A percentile compares a stretch with the other conserved stretches of the same genome.
These are phyloP conservation scores for Solanum piurae DNA, from an alignment of 257 asterid species.

Conservation along the genomic window DNA sequence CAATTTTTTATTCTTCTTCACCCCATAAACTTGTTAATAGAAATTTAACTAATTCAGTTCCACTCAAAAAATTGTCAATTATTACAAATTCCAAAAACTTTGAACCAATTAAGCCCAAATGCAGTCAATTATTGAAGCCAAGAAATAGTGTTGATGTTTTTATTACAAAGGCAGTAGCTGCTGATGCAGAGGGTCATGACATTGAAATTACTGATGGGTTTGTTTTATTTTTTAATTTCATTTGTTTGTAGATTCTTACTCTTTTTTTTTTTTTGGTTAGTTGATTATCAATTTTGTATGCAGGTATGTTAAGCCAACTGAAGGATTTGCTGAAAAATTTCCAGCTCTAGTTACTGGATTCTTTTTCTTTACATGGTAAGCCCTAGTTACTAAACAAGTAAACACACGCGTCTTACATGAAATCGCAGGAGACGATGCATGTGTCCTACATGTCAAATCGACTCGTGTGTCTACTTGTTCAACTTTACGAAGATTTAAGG, in stretches of 20 bases:
- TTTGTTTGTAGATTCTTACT: neutral
- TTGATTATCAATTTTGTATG: neutral
- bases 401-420: neutral
- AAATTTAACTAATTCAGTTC: neutral
- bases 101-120: neutral
- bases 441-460: too few relatives aligned
- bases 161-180: neutral
- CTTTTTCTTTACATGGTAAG: conserved; percentile 96
- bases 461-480: too few relatives aligned
- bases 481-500: too few relatives aligned
- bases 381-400: neutral
- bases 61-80: neutral
- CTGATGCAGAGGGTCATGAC: neutral
- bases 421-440: too few relatives aligned
- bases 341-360: conserved; percentile 75
- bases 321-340: conserved; percentile 51
- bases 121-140: neutral
- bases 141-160: neutral
- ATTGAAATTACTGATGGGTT: neutral
- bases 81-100: neutral
- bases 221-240: neutral
- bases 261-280: neutral
- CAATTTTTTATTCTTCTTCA: neutral
- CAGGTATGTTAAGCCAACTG: conserved; percentile 32
- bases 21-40: neutral